Base-by-base conservation (phyloP, 192 early-diverging fungal genomes). In the Helicostylum pulchrum region DNA sequence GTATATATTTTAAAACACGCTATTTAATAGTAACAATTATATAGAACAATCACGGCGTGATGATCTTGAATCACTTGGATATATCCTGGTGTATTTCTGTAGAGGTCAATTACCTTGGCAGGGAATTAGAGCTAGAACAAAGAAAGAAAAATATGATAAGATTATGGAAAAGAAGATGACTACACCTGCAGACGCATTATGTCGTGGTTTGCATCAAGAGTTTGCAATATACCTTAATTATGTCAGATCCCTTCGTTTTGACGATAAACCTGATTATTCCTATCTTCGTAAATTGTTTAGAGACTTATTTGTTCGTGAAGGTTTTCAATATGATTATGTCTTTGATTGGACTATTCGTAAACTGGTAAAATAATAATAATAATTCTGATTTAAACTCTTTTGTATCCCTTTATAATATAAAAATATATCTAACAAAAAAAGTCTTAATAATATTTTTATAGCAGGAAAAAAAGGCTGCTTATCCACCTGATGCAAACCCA, bases 111-210 rank as follows among this genome's bases (percentile, higher is more conserved):
- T 95, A 54, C 92, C 93, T 66, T 95, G 93, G 93, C 93, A 95
- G 71, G 93, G 93, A 14, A 78, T 94, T 49, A 90, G 90, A 71
- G 93, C 92, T 10, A 86, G 81, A 15, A 95, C 90, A 46, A 94
- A 94, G 79, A 93, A 93, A 75, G 90, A 93, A 84, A 94, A 94
- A 81, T 94, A 95, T 77, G 92, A 95, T 74, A 88, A 89, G 66
- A 95, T 95, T 61, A 92, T 93, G 92, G 92, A 94, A 58, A 93
- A 91, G 80, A 95, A 95, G 81, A 92, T 94, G 88, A 92, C 86
- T n/a, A 92, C 91, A 6, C 82, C 86, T 30, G 87, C 90, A 19
- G 94, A 93, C 63, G 78, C 84, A 65, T 79, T 95, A 11, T 94
- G 92, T 76, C 89, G 88, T 46, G 88, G 90, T 10, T 87, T 87